Percentiles rank a stretch among this genome's conserved stretches.
phyloP scores from a whole-genome alignment of 371 early-diverging fungal genomes.

The Circinella umbellata region DNA sequence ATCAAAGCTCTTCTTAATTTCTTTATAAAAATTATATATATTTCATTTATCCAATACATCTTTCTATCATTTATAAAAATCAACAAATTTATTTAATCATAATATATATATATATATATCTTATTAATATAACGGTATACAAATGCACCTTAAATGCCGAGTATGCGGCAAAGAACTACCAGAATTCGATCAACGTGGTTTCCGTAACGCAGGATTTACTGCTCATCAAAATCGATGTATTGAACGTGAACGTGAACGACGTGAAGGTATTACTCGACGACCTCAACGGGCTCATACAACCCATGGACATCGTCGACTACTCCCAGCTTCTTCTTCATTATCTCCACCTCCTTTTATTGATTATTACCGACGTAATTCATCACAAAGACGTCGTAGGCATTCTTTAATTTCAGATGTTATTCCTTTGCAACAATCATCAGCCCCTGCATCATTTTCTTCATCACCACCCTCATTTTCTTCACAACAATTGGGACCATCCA shows the following conservation, averaged over 20 bases:
- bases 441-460: background rate
- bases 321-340: background rate
- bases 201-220: conserved; percentile 45
- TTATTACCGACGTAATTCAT: too few species aligned
- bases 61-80: too few species aligned
- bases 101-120: too few species aligned
- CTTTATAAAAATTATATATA: too few species aligned
- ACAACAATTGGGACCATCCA: conserved; percentile 1
- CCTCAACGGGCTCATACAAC: background rate
- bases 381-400: conserved; percentile 16
- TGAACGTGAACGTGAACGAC: conserved; percentile 15
- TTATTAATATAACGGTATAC: too few species aligned
- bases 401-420: background rate
- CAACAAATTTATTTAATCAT: too few species aligned
- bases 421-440: background rate
- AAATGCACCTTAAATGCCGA: conserved; percentile 14
- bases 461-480: background rate
- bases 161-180: conserved; percentile 39
- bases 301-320: background rate
- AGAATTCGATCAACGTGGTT: conserved; percentile 46
- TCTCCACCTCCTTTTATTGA: background rate
- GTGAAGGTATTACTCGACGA: background rate
- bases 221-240: conserved; percentile 46
- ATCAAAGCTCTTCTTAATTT: too few species aligned
- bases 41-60: too few species aligned